Base-by-base conservation (phyloP, 2,329 filamentous ascomycete genomes). In the Fragosphaeria purpurea region DNA sequence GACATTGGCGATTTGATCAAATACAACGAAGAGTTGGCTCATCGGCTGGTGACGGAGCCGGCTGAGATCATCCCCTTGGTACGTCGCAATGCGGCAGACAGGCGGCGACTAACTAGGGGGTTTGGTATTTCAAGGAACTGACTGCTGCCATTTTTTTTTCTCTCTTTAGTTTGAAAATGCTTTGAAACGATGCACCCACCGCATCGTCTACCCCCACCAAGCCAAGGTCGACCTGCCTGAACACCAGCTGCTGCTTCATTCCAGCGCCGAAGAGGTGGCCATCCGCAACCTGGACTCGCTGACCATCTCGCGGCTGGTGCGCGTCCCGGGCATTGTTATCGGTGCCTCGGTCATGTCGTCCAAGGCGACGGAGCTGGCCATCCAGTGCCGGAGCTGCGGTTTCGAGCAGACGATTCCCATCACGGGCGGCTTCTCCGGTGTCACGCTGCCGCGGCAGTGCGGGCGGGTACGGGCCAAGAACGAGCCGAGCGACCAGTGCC, bases 251-350 rank as follows among this genome's bases (percentile, higher is more conserved):
- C 85, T 98, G 51, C 81, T 98, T 46, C 90, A 97, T 68, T 97
- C 93, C 47, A 87, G 83, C 52, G 89, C 89, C 57, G 85, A 91
- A 48, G 83, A 94, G 65, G 88, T 90, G 34, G 93, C 91, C 0
- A 97, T 98, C 60, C 86, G 93, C 57, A 89, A 96, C 58, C 79
- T 98, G 40, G 93, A 94, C 60, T 94, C 93, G 7, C 85, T 86
- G 56, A 91, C 88, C 56, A 94, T 98, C 58, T 89, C 91, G 5
- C 84, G 89, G 59, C 83, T 98, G n/a, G 91, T 98, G 40, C 82
- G 91, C 51, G 95, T 98, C 51, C 93, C 93, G 1, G 94, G 93
- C 47, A 98, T 98, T 57, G 88, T 98, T 53, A 98, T 98, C 57
- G 91, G 93, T 44, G 93, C 93, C 44, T 96, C 91, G 1, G 95